A percentile compares a stretch with the other conserved stretches of the same genome.
Evolutionary conservation across 1,139 yeast species (phyloP).

Genomic region (Geotrichum fermentans): DNA sequence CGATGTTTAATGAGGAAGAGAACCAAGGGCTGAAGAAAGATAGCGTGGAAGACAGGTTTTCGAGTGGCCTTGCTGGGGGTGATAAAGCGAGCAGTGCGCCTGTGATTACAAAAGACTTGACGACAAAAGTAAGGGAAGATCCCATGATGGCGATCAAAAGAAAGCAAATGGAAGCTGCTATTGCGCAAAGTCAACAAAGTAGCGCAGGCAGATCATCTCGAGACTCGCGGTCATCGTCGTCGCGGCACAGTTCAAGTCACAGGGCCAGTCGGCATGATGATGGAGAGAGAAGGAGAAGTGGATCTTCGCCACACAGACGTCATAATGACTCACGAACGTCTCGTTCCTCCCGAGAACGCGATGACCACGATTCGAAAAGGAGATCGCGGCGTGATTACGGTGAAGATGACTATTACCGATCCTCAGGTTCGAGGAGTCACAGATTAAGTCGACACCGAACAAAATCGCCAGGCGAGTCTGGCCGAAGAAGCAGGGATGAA

Average conservation of each 20-base stretch:
- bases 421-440: too few species aligned
- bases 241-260: slow-evolving; percentile 6
- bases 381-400: slow-evolving; percentile 7
- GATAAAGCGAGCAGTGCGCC: slow-evolving; percentile 22
- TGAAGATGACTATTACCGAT: not conserved
- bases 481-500: too few species aligned
- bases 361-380: not conserved
- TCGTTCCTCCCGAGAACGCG: not conserved
- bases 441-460: too few species aligned
- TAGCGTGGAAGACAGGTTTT: slow-evolving; percentile 23
- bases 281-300: slow-evolving; percentile 3
- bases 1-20: slow-evolving; percentile 24
- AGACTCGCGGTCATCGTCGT: not conserved
- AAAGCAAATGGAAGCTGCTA: slow-evolving; percentile 39
- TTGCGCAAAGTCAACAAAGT: slow-evolving; percentile 17
- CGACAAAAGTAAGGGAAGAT: slow-evolving; percentile 43
- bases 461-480: too few species aligned
- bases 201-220: not conserved
- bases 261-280: slow-evolving; percentile 13
- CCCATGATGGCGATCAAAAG: slow-evolving; percentile 51
- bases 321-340: not conserved
- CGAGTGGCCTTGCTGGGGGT: slow-evolving; percentile 20
- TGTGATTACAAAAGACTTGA: slow-evolving; percentile 26
- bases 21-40: slow-evolving; percentile 23
- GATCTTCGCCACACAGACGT: slow-evolving; percentile 10